Evolutionary conservation across 164 flowering plant species (phyloP).

Genomic region (Sextonia rubra): DNA sequence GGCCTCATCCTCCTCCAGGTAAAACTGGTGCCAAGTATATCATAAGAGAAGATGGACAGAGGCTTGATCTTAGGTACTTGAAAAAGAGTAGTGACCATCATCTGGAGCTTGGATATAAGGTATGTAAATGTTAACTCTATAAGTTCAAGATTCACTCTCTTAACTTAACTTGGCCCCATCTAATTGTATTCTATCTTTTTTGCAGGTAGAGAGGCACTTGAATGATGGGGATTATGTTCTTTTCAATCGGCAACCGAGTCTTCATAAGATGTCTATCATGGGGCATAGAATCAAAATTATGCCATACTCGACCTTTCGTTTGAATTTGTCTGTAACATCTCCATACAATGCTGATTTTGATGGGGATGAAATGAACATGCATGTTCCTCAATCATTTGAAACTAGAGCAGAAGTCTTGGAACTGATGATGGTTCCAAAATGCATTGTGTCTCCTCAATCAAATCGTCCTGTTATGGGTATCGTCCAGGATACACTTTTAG

Average conservation of each 20-base stretch:
- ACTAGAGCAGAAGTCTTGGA: conserved; percentile 98
- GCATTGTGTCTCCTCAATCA: conserved; percentile 96
- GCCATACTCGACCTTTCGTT: conserved; percentile 96
- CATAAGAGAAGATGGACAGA: conserved; percentile 95
- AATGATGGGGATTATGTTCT: conserved; percentile 96
- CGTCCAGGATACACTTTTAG: conserved; percentile 95
- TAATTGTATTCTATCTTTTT: conserved; percentile 3
- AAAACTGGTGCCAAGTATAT: conserved; percentile 99
- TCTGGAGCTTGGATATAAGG: conserved; percentile 98
- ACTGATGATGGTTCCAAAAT: conserved; percentile 99
- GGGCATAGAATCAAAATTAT: conserved; percentile 98
- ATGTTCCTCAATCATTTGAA: conserved; percentile 99
- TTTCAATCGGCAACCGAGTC: conserved; percentile 96
- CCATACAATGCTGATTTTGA: conserved; percentile 99
- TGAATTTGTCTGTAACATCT: conserved; percentile 93
- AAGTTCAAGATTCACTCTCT: background rate
- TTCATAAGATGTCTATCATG: conserved; percentile 99
- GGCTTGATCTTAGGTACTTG: conserved; percentile 97
- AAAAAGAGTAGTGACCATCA: conserved; percentile 98
- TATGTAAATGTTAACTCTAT: background rate
- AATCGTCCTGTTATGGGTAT: conserved; percentile 99
- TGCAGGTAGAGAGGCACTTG: conserved; percentile 95
- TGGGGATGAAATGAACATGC: conserved; percentile 99
- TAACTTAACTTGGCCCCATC: background rate
- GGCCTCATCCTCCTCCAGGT: conserved; percentile 99